These are phyloP conservation scores for Elongisporangium anandrum DNA, from an alignment of 352 stramenopile species.

Conservation along the genomic window DNA sequence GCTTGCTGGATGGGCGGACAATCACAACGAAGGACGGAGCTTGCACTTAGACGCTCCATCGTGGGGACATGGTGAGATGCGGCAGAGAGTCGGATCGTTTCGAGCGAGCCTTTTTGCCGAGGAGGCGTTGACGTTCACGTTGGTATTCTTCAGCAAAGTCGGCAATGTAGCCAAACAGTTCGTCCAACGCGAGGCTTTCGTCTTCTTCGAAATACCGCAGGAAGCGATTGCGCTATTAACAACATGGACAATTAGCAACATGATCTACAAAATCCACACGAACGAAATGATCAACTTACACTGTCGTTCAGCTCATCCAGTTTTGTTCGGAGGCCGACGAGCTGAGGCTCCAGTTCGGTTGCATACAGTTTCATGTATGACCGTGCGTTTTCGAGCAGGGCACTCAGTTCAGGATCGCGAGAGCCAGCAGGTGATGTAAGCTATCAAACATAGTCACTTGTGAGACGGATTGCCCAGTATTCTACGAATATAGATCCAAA, in stretches of 20 bases:
- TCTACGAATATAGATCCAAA: neutral
- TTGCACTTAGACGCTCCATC: neutral
- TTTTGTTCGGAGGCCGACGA: slow-evolving; percentile 37
- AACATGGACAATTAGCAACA: neutral
- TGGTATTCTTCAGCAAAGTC: slow-evolving; percentile 59
- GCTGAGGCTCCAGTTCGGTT: slow-evolving; percentile 52
- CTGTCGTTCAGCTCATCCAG: slow-evolving; percentile 44
- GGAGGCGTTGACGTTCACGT: slow-evolving; percentile 31
- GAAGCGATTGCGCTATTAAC: slow-evolving; percentile 61
- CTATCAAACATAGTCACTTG: neutral
- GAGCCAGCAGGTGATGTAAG: neutral
- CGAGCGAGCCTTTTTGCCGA: neutral
- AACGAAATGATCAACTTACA: slow-evolving; percentile 25
- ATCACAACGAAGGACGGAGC: neutral
- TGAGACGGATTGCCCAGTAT: neutral
- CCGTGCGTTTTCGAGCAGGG: slow-evolving; percentile 9
- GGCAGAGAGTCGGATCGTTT: neutral
- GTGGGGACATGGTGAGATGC: neutral
- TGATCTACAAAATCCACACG: neutral
- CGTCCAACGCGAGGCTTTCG: slow-evolving; percentile 56
- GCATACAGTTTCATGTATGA: slow-evolving; percentile 55
- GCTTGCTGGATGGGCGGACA: neutral
- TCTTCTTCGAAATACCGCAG: slow-evolving; percentile 78
- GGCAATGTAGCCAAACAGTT: slow-evolving; percentile 54
- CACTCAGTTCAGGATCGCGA: neutral